Evolutionary conservation across 2,329 filamentous ascomycete species (phyloP), one percentile per base, ranked within the genome.

Genomic region (Samsoniella hepiali): DNA sequence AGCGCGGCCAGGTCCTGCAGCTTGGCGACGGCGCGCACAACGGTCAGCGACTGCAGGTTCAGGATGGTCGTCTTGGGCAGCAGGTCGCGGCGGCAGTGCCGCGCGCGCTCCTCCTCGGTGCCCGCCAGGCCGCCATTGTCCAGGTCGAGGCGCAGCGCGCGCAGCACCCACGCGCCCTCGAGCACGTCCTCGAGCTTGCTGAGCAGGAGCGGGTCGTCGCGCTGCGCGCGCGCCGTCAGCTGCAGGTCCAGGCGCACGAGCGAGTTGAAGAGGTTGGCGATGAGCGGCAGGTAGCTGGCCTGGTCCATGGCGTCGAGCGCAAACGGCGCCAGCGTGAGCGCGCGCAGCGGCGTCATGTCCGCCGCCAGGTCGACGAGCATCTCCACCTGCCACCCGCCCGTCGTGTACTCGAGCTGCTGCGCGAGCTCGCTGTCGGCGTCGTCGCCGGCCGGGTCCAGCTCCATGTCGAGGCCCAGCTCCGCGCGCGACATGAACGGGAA

Each of bases 301-400:
- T 51, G 57, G 45, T 60, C 47, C 57, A 60, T 60, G 57, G 44
- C 57, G 2, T 60, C 57, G 57, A 60, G 57, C 57, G 36, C 47
- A 3, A 60, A 13, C 45, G 57, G 57, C 9, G 45, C 34, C 2
- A 60, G 11, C 5, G 8, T 50, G 5, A 60, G 47, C 13, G 34
- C 34, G 3, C 47, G 44, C 57, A 60, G 47, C 34, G 57, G 57
- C 36, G 8, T 22, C 45, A 42, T n/a, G 36, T 60, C 57, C 22
- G 57, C 15, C 57, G 57, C 57, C 22, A 60, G 57, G 27, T 60
- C 57, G 11, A 60, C 57, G 42, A 60, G 57, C 57, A 60, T 60
- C 47, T 60, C 57, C 2, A 22, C 8, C 47, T 60, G 57, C 57
- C 57, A 60, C 22, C 22, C 27, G 34, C 34, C 36, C 36, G 57